Percentiles rank a stretch among this genome's conserved stretches.
phyloP scores from a whole-genome alignment of 805 yeast species.

The Wickerhamiella sergipiensis region DNA sequence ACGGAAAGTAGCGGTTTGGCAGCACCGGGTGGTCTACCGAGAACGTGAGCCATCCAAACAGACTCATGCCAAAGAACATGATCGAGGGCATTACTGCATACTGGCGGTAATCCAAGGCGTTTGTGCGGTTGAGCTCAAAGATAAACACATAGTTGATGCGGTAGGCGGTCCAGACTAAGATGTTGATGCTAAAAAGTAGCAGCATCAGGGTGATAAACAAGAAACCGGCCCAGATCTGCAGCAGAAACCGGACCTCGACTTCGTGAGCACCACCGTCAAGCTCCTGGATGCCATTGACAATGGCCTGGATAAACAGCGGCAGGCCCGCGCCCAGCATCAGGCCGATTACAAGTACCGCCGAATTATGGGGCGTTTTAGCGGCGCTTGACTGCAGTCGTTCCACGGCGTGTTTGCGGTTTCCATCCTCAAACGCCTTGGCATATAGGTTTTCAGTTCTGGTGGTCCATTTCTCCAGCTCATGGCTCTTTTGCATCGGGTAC shows the following conservation, averaged over 20 bases:
- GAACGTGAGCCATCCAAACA: constrained; percentile 68
- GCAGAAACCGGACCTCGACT: constrained; percentile 42
- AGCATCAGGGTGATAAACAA: constrained; percentile 48
- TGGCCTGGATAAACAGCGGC: constrained; percentile 51
- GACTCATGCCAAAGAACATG: constrained; percentile 39
- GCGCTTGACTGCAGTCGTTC: constrained; percentile 48
- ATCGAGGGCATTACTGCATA: constrained; percentile 51
- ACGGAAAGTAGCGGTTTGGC: constrained; percentile 67
- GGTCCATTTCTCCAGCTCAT: constrained; percentile 49
- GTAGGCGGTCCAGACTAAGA: constrained; percentile 56
- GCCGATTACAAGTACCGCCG: constrained; percentile 45
- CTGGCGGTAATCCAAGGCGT: constrained; percentile 52
- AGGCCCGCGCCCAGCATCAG: constrained; percentile 53
- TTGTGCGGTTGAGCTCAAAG: constrained; percentile 68
- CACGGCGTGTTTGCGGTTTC: constrained; percentile 56
- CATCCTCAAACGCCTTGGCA: constrained; percentile 52
- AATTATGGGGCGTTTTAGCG: constrained; percentile 21
- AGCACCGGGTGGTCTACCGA: constrained; percentile 48
- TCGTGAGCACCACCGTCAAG: constrained; percentile 26
- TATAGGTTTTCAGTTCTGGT: constrained; percentile 53
- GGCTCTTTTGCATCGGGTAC: constrained; percentile 49
- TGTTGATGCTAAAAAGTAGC: constrained; percentile 51
- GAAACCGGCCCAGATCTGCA: constrained; percentile 93
- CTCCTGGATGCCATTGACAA: constrained; percentile 35
- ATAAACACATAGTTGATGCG: constrained; percentile 85